These are phyloP conservation scores for Babesia sp. DNA, from an alignment of 169 alveolate genomes.

Conservation along the genomic window DNA sequence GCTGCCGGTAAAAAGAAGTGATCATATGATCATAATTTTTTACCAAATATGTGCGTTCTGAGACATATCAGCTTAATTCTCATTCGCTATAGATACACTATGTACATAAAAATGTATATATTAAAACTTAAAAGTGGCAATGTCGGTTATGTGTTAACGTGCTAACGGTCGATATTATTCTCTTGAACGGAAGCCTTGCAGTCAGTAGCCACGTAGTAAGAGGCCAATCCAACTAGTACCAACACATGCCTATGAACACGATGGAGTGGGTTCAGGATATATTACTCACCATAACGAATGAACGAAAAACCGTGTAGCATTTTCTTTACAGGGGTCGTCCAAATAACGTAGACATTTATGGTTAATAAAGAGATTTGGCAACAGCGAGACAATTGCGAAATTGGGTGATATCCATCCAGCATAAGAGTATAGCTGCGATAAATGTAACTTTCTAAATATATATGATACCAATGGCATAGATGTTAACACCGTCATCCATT, in stretches of 20 bases:
- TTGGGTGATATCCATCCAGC: constrained; percentile 54
- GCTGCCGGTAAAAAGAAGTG: constrained; percentile 69
- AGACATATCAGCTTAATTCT: too few species aligned
- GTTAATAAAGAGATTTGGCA: constrained; percentile 70
- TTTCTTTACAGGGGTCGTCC: constrained; percentile 55
- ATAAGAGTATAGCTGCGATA: constrained; percentile 25
- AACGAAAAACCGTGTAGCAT: constrained; percentile 60
- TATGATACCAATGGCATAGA: constrained; percentile 52
- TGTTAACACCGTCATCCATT: constrained; percentile 50
- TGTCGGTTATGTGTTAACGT: neutral
- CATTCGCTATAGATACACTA: neutral
- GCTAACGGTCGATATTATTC: neutral
- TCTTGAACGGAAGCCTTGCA: neutral
- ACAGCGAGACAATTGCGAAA: constrained; percentile 49
- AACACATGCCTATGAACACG: constrained; percentile 71
- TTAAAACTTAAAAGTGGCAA: neutral
- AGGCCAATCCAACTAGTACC: constrained; percentile 64
- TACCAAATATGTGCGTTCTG: too few species aligned
- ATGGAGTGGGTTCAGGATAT: constrained; percentile 22
- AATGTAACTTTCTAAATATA: too few species aligned
- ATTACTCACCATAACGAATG: constrained; percentile 55
- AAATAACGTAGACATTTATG: constrained; percentile 64
- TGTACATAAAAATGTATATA: neutral
- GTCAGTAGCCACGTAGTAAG: constrained; percentile 60
- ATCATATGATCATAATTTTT: constrained; percentile 14